Evolutionary conservation across 495 filamentous ascomycete genomes (phyloP), one percentile per base, ranked within the genome.

Genomic region (Lasiosphaeria miniovina): DNA sequence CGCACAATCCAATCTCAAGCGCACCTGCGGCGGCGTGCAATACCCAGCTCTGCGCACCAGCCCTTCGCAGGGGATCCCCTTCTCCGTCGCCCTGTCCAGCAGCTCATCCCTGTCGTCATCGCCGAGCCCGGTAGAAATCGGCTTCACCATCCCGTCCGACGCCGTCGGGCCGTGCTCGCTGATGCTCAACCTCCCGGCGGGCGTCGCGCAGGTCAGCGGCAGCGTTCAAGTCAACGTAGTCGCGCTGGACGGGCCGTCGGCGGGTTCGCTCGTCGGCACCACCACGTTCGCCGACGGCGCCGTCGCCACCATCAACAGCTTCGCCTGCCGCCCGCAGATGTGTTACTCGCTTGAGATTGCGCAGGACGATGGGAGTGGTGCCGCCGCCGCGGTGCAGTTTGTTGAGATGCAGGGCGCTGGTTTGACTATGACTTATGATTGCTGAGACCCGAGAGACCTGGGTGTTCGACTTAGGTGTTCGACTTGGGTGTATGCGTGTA

Each of bases 301-400:
- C 1, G 58, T 14, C 34, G 49, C 52, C 1, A 52, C 43, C 10
- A 52, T 73, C 6, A 69, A 68, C 38, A 61, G 57, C 46, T 73
- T 71, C 58, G 66, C 70, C 6, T 73, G 70, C 54, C 55, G 61
- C 36, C 61, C 62, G 49, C 58, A 66, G 52, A 68, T 73, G 66
- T 50, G 61, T 1, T 73, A 59, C 49, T 57, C 64, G 53, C 46
- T 73, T 11, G 51, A 64, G 62, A 56, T 62, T 31, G 56, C 45
- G 3, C 24, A 33, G 6, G 24, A 38, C 10, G 50, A 36, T 6
- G 61, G 32, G 15, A 31, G 54, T 24, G 53, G 53, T 36, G 15
- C 12, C 1, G 17, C 48, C 40, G 41, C 35, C 17, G 36, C n/a
- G 11, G 57, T 59, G 38, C 9, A 10, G 50, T 52, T 52, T 52